A percentile compares a stretch with the other conserved stretches of the same genome.
Evolutionary conservation across 371 early-diverging fungal genomes (phyloP).

Genomic region (Conidiobolus incongruus): DNA sequence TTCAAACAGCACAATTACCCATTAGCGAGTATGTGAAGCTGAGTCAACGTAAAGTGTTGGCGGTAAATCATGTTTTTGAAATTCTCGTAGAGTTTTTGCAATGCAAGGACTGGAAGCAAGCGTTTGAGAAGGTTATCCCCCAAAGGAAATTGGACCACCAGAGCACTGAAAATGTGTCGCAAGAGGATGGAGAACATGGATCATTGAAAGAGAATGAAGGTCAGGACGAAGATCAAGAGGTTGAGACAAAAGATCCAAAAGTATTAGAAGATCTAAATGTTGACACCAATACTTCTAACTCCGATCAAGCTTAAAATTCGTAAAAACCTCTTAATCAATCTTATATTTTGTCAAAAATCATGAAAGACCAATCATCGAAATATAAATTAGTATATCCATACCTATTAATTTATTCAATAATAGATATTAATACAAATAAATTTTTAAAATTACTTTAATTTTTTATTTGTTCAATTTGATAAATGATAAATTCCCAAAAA

Average conservation of each 20-base stretch:
- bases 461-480: too few species aligned
- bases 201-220: background rate
- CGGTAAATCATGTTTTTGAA: constrained; percentile 82
- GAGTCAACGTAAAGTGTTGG: constrained; percentile 58
- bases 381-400: too few species aligned
- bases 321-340: too few species aligned
- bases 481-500: too few species aligned
- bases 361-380: too few species aligned
- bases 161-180: background rate
- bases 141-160: constrained; percentile 33
- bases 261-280: background rate
- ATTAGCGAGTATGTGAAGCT: constrained; percentile 62
- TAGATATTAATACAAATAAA: too few species aligned
- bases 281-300: too few species aligned
- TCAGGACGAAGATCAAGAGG: background rate
- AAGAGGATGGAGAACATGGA: background rate
- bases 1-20: constrained; percentile 62
- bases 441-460: too few species aligned
- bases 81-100: constrained; percentile 58
- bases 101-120: constrained; percentile 42
- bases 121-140: constrained; percentile 71
- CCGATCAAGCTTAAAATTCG: too few species aligned
- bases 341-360: too few species aligned
- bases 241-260: background rate
- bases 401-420: too few species aligned